Base-by-base conservation (phyloP, 78 protist species). In the Dictyostelium firmibasis region DNA sequence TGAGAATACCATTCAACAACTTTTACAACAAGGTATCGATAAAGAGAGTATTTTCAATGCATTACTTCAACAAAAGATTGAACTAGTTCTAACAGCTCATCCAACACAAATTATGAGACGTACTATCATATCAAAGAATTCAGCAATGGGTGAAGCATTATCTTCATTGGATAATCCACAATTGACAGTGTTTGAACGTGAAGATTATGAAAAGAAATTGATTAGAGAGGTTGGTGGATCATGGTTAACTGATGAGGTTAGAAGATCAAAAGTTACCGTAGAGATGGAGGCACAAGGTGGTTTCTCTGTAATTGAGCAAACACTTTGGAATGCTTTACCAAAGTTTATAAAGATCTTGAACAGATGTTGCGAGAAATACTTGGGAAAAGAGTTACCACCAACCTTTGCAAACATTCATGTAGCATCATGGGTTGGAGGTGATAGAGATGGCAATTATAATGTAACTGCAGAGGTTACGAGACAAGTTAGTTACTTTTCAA, bases 371-470 rank as follows among this genome's bases (percentile, higher is more conserved):
- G 33, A 16, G 4, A 60, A 67, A 9, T 47, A 44, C 16, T 44
- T 69, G 11, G 87, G 53, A 14, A 38, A 25, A 6, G 81, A 86
- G 4, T 86, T 97, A 16, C 98, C 97, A n/a, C 78, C 84, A 2
- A 94, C 50, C 36, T 74, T 92, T 36, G 57, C 72, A 5, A 91
- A 83, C 31, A 31, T 95, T n/a, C 3, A n/a, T 4, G 41, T 97
- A 10, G 83, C 83, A 18, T 70, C 94, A 18, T 97, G 98, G 98
- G 50, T 86, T 36, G 98, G 98, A 23, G 97, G 98, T 31, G 98
- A 97, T 74, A 67, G 98, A 50, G 98, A 97, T 87, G 98, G 98
- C n/a, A 96, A 97, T 47, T 89, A 93, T 9, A 91, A 91, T 53
- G 98, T 97, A n/a, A 97, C 96, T 2, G 75, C 92, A 8, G 69